A percentile compares a stretch with the other conserved stretches of the same genome.
These are phyloP conservation scores for Huntiella decipiens DNA, from an alignment of 2,329 filamentous ascomycete genomes.

Conservation along the genomic window DNA sequence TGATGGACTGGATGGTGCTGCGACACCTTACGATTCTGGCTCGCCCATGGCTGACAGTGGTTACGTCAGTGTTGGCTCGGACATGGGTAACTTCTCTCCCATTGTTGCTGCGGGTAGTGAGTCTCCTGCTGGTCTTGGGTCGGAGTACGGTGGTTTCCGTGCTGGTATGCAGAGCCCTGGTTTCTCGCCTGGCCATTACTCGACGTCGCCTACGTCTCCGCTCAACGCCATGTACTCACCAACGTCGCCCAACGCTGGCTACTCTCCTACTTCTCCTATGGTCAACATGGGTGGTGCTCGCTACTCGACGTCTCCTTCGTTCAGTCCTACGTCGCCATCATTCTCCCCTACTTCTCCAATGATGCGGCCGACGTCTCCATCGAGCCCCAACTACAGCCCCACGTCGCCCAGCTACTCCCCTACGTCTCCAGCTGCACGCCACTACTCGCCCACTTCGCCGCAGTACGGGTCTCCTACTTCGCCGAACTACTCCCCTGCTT, in stretches of 20 bases:
- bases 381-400: constrained; percentile 44
- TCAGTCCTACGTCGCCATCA: constrained; percentile 43
- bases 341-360: constrained; percentile 45
- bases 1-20: constrained; percentile 58
- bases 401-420: constrained; percentile 48
- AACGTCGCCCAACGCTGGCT: constrained; percentile 53
- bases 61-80: constrained; percentile 42
- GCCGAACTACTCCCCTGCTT: constrained; percentile 52
- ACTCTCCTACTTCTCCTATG: constrained; percentile 60
- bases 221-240: constrained; percentile 46
- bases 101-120: constrained; percentile 61
- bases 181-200: constrained; percentile 55
- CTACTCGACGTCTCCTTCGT: constrained; percentile 39
- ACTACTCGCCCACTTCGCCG: constrained; percentile 55
- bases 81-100: constrained; percentile 51
- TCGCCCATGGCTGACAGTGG: constrained; percentile 61
- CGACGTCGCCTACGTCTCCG: constrained; percentile 46
- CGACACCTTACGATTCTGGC: constrained; percentile 83
- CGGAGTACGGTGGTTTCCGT: constrained; percentile 35
- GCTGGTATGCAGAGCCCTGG: constrained; percentile 43
- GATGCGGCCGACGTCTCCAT: constrained; percentile 33
- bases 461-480: constrained; percentile 59
- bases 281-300: constrained; percentile 29
- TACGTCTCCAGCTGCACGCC: constrained; percentile 36
- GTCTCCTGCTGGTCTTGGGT: constrained; percentile 44